These are phyloP conservation scores for Kwoniella pini DNA, from an alignment of 768 basidiomycete genomes.

Conservation along the genomic window DNA sequence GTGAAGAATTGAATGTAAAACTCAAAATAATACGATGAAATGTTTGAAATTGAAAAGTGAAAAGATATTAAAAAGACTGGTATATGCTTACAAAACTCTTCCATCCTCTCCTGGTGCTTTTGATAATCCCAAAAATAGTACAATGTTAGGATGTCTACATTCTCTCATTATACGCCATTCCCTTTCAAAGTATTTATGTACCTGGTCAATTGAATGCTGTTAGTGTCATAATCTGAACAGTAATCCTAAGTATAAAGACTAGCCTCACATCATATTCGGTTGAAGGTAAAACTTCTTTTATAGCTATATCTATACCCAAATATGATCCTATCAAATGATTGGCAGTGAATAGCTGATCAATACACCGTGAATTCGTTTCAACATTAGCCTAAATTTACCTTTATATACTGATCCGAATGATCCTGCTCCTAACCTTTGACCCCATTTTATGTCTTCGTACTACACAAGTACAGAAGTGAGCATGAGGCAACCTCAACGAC, in stretches of 20 bases:
- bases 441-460: conserved; percentile 53
- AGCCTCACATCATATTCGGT: conserved; percentile 73
- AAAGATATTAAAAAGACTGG: not conserved
- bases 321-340: conserved; percentile 65
- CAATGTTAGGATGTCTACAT: conserved; percentile 87
- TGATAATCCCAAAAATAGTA: conserved; percentile 75
- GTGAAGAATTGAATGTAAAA: too few relatives aligned
- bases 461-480: not conserved
- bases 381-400: conserved; percentile 43
- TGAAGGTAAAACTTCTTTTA: conserved; percentile 92
- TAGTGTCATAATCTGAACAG: too few relatives aligned
- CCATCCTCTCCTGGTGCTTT: conserved; percentile 45
- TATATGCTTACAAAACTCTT: conserved; percentile 51
- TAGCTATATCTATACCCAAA: conserved; percentile 92
- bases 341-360: too few relatives aligned
- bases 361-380: too few relatives aligned
- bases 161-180: conserved; percentile 96
- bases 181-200: conserved; percentile 91
- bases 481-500: too few relatives aligned
- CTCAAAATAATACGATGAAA: too few relatives aligned
- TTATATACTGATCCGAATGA: conserved; percentile 52
- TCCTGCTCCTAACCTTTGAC: conserved; percentile 43
- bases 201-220: conserved; percentile 32
- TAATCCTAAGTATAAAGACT: too few relatives aligned
- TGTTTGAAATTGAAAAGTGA: not conserved